Base-by-base conservation (phyloP, 495 filamentous ascomycete genomes). In the Rusavskia elegans region DNA sequence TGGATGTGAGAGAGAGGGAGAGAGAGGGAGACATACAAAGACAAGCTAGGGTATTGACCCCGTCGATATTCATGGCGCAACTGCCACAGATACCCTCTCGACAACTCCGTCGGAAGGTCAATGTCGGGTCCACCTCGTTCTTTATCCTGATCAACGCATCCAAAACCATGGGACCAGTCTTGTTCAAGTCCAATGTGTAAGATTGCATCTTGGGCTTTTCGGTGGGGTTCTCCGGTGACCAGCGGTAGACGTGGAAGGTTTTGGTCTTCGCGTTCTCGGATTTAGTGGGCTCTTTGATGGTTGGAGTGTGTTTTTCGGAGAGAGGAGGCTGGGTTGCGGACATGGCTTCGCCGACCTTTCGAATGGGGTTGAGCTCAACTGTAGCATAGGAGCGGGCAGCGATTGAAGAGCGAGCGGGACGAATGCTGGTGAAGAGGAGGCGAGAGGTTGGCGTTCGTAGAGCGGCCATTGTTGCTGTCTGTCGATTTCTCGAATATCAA, bases 51-150 rank as follows among this genome's bases (percentile, higher is more conserved):
- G 90, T 97, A 71, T 98, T 98, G 60, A 84, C 80, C 61, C 92
- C 92, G 68, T 96, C 90, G 67, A 98, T 95, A 75, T 98, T 98
- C 92, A 98, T 98, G 53, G 92, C 92, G 65, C 92, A 98, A 65
- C 85, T 90, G 50, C 92, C 92, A 64, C 92, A 98, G 64, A 98
- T 98, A 55, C 92, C 92, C 76, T 98, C 92, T 70, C 92, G 71
- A 74, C 92, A 98, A 63, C 85, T 90, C 63, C 92, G 71, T 58
- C 92, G 77, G 75, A 98, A 98, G 45, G 92, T 98, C 61, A 98
- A 70, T 37, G 92, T 96, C 21, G 92, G 92, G 68, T 98, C 92
- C 30, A 94, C 64, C 76, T 98, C 92, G 70, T 98, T 98, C 87
- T 98, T 98, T 73, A 98, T 92, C 57, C 90, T 73, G 64, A 98